Evolutionary conservation across 257 asterid genomes (phyloP), one percentile per base, ranked within the genome.

Genomic region (Ligustrum vulgare): DNA sequence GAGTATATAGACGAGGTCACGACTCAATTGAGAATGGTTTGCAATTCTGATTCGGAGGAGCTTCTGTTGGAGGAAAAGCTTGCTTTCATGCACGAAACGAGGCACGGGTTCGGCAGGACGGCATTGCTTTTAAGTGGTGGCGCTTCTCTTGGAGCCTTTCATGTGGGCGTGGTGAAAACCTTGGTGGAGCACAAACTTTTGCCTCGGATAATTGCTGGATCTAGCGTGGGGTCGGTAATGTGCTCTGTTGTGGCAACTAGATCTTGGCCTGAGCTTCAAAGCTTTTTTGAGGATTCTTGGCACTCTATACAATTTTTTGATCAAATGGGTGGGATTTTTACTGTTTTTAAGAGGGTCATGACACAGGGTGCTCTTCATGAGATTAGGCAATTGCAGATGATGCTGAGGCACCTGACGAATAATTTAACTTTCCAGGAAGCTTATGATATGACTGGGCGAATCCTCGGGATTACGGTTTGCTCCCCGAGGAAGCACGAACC

Each of bases 401-500:
- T 93, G 97, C 74, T 95, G 76, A 82, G 98, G 70, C 88, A 92
- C 78, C 90, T 93, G 33, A 95, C 99, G 0, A 91, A 92, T 74
- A 95, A 95, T 87, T 81, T 95, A 16, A 95, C 99, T 41, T 95
- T 94, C 81, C 98, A 91, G 75, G 99, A 95, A 75, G 99, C 99
- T n/a, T 95, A 95, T 63, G 98, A 95, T 51, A 91, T 91, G 97
- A 91, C 97, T 1, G 99, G 99, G 6, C 86, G 98, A 20, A 81
- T 95, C 58, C 82, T 95, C 70, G 98, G 94, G 64, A 95, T 95
- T 56, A 95, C 99, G 0, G 99, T 95, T 69, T 95, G 99, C 78
- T 95, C 99, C 9, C 96, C 99, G 1, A 89, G 99, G 84, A 92
- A 93, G 82, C 99, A 95, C 13, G 99, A 95, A 76, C 98, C 99